Percentiles rank a stretch among this genome's conserved stretches.
phyloP scores from a whole-genome alignment of 805 yeast genomes.

The Cyberlindnera galapagoensis region DNA sequence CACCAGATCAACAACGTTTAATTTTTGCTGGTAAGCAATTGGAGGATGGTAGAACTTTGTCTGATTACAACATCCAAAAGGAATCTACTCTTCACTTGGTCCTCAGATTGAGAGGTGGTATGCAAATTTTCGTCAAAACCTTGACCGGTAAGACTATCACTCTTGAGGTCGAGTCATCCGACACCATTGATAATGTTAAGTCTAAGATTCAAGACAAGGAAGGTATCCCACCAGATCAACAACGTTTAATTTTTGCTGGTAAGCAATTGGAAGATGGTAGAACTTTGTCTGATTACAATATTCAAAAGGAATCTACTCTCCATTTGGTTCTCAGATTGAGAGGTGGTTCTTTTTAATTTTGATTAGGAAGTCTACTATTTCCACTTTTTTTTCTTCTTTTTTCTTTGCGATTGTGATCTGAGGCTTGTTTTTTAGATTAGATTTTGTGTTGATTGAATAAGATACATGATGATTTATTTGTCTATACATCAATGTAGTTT shows the following conservation, averaged over 20 bases:
- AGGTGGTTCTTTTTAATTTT: too few species aligned
- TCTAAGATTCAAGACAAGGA: conserved; percentile 97
- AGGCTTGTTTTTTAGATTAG: too few species aligned
- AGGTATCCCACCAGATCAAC: conserved; percentile 99
- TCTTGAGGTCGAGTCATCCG: conserved; percentile 95
- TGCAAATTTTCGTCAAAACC: conserved; percentile 95
- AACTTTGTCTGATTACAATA: conserved; percentile 89
- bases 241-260: conserved; percentile 95
- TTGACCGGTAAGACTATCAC: conserved; percentile 96
- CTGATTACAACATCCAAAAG: conserved; percentile 93
- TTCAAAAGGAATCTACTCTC: conserved; percentile 86
- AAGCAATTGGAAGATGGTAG: conserved; percentile 94
- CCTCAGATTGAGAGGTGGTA: conserved; percentile 66
- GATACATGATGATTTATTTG: too few species aligned
- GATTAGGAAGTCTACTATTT: too few species aligned
- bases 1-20: conserved; percentile 96
- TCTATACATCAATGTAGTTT: too few species aligned
- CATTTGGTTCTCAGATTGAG: conserved; percentile 82
- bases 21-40: conserved; percentile 94
- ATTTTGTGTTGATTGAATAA: too few species aligned
- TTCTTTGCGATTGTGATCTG: too few species aligned
- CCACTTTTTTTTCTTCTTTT: too few species aligned
- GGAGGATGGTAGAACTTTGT: conserved; percentile 89
- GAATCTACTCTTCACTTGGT: conserved; percentile 84
- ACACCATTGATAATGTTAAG: conserved; percentile 92